phyloP scores from a whole-genome alignment of 164 flowering plant genomes.

The Vitis labrusca region DNA sequence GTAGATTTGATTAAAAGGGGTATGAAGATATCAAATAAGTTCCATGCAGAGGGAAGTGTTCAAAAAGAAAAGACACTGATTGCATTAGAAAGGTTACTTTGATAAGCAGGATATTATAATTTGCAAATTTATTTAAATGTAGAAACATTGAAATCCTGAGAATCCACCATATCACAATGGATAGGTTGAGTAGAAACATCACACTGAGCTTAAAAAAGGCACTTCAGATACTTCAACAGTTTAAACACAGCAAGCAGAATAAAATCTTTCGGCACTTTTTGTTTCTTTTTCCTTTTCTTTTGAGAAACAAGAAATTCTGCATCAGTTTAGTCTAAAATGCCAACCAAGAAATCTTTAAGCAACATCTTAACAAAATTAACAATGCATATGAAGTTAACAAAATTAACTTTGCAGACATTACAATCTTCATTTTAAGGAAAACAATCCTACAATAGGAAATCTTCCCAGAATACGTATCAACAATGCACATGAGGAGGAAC shows the following conservation, averaged over 20 bases:
- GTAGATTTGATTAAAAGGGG: neutral
- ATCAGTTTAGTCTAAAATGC: too few relatives aligned
- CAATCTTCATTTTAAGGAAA: neutral
- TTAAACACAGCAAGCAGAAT: neutral
- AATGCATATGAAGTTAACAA: neutral
- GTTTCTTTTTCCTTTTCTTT: too few relatives aligned
- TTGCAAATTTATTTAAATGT: neutral
- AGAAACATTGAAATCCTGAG: neutral
- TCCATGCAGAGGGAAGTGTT: neutral
- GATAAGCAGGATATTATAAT: neutral
- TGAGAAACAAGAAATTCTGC: too few relatives aligned
- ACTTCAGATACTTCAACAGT: neutral
- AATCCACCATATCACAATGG: neutral
- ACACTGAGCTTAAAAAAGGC: neutral
- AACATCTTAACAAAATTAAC: neutral
- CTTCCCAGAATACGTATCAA: neutral
- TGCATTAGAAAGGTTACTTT: neutral
- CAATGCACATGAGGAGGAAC: neutral
- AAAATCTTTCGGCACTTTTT: neutral
- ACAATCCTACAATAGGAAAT: neutral
- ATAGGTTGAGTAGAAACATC: constrained; percentile 1
- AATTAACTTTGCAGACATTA: neutral
- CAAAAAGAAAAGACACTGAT: neutral
- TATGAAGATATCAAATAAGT: neutral
- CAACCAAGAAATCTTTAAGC: too few relatives aligned